Evolutionary conservation across 1,139 yeast species (phyloP).

Genomic region (Kodamaea derodonti): DNA sequence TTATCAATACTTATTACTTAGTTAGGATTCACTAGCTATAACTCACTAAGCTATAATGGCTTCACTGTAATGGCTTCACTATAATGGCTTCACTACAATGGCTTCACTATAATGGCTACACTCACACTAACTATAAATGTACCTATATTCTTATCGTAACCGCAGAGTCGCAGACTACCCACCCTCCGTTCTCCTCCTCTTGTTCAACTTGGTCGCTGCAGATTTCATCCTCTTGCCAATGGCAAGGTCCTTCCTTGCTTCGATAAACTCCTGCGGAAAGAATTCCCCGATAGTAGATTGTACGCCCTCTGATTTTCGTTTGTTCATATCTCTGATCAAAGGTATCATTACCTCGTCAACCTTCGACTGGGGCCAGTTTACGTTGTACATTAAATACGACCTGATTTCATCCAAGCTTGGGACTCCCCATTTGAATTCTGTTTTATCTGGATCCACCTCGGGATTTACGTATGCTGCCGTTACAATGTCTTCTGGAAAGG

Average conservation of each 20-base stretch:
- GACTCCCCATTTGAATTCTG: constrained; percentile 83
- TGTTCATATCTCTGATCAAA: constrained; percentile 73
- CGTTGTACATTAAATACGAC: constrained; percentile 59
- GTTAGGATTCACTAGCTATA: no score
- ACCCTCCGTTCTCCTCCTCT: constrained; percentile 14
- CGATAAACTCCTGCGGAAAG: constrained; percentile 50
- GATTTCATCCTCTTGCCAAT: constrained; percentile 57
- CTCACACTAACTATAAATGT: no score
- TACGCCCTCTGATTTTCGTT: constrained; percentile 48
- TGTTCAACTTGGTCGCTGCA: constrained; percentile 52
- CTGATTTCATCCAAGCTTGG: constrained; percentile 83
- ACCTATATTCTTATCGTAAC: no score
- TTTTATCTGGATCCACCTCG: constrained; percentile 76
- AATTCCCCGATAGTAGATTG: constrained; percentile 59
- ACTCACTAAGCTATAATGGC: no score
- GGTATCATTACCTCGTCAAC: constrained; percentile 91
- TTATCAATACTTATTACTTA: no score
- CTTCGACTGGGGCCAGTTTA: constrained; percentile 78
- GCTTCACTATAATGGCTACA: no score
- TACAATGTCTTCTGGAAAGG: constrained; percentile 70
- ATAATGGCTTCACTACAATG: no score
- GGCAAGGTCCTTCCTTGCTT: constrained; percentile 40
- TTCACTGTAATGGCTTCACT: no score
- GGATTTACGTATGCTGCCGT: constrained; percentile 73
- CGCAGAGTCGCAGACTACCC: no score